phyloP scores from a whole-genome alignment of 176 grass and related monocot genomes.

The Chrysopogon serrulatus region DNA sequence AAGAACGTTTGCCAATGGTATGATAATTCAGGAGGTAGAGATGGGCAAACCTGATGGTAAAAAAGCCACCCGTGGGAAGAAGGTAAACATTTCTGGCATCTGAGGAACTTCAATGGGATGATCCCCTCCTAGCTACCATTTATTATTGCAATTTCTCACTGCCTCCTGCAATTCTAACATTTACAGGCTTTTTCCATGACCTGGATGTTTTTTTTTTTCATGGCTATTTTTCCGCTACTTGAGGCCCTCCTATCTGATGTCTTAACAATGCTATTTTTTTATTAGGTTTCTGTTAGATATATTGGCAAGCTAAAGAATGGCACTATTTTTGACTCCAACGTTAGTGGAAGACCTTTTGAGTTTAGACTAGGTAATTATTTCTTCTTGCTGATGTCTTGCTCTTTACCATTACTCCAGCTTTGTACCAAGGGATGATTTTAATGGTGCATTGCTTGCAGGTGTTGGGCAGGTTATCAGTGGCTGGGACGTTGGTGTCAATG shows the following conservation, averaged over 20 bases:
- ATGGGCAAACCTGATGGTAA: conserved; percentile 84
- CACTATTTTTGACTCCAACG: conserved; percentile 83
- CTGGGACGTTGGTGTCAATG: conserved; percentile 81
- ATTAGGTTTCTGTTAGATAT: conserved; percentile 80
- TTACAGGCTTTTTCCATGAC: background rate
- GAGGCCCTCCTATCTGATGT: background rate
- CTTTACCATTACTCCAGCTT: background rate
- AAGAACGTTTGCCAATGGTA: conserved; percentile 73
- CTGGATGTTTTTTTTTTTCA: background rate
- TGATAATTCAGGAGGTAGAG: conserved; percentile 63
- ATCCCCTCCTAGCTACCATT: background rate
- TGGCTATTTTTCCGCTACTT: background rate
- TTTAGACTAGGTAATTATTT: conserved; percentile 79
- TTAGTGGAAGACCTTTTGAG: conserved; percentile 57
- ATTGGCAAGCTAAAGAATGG: conserved; percentile 90
- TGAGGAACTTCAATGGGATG: background rate
- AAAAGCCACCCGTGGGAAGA: conserved; percentile 61
- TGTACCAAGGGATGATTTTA: background rate
- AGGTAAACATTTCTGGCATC: conserved; percentile 38
- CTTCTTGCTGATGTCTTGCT: background rate
- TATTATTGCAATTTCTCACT: background rate
- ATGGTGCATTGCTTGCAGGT: conserved; percentile 48
- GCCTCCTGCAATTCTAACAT: background rate
- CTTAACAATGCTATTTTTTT: background rate
- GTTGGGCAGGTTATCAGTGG: conserved; percentile 84